These are phyloP conservation scores for Phytophthora meadii DNA, from an alignment of 352 stramenopile genomes.

Conservation along the genomic window DNA sequence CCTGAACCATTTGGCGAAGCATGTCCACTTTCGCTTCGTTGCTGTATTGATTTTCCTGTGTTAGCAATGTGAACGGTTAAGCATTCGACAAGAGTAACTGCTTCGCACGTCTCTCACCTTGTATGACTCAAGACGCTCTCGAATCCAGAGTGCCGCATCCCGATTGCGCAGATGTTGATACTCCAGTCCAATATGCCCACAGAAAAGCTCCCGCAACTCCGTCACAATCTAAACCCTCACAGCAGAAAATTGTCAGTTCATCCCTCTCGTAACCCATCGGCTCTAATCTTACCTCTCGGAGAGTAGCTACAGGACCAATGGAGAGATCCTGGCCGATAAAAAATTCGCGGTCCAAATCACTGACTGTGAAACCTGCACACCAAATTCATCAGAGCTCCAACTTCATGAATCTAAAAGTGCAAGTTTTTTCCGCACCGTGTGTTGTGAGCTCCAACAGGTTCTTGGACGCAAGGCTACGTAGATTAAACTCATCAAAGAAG, in stretches of 20 bases:
- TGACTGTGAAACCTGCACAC: conserved; percentile 84
- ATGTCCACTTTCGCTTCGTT: conserved; percentile 94
- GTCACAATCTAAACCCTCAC: conserved; percentile 90
- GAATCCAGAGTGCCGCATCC: conserved; percentile 88
- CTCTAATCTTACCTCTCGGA: conserved; percentile 52
- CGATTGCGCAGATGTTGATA: conserved; percentile 98
- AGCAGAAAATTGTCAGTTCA: conserved; percentile 36
- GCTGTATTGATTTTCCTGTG: conserved; percentile 50
- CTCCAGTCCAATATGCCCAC: conserved; percentile 96
- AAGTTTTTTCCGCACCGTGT: conserved; percentile 51
- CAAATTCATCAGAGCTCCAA: conserved; percentile 1
- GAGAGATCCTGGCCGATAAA: conserved; percentile 91
- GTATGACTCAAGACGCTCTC: conserved; percentile 66
- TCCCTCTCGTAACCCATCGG: not conserved
- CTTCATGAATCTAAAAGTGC: not conserved
- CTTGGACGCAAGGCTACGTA: conserved; percentile 81
- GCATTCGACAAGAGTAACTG: not conserved
- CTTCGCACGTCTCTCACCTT: conserved; percentile 40
- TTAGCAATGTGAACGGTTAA: not conserved
- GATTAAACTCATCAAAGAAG: conserved; percentile 91
- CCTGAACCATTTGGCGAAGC: conserved; percentile 94
- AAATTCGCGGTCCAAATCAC: conserved; percentile 92
- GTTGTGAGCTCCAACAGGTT: conserved; percentile 85
- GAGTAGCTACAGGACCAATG: conserved; percentile 81
- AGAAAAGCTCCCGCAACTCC: conserved; percentile 96